Percentiles rank a stretch among this genome's conserved stretches.
These are phyloP conservation scores for Taphrina flavorubra DNA, from an alignment of 1,139 yeast genomes.

Conservation along the genomic window DNA sequence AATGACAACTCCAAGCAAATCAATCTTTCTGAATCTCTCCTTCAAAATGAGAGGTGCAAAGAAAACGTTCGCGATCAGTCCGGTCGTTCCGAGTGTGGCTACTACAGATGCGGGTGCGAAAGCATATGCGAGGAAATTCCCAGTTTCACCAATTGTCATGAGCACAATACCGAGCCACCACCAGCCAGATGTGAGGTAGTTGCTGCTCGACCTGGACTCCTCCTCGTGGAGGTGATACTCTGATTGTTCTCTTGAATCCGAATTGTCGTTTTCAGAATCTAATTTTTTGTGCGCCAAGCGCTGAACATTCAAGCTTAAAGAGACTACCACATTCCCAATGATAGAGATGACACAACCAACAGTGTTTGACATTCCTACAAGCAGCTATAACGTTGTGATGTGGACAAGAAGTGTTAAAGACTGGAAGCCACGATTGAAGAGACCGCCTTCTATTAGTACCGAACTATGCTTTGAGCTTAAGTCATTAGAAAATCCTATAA, in stretches of 20 bases:
- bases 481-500: no score
- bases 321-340: conserved; percentile 53
- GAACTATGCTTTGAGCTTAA: no score
- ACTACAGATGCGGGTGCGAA: conserved; percentile 58
- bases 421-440: no score
- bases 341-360: conserved; percentile 53
- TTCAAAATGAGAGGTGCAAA: conserved; percentile 57
- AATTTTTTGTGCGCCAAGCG: conserved; percentile 53
- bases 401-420: no score
- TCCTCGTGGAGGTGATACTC: background rate
- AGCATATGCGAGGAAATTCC: conserved; percentile 58
- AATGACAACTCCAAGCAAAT: conserved; percentile 53
- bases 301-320: conserved; percentile 54
- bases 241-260: background rate
- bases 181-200: conserved; percentile 46
- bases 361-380: conserved; percentile 7
- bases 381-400: background rate
- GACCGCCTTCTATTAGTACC: no score
- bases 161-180: conserved; percentile 57
- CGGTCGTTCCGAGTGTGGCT: conserved; percentile 58
- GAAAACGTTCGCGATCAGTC: conserved; percentile 56
- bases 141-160: conserved; percentile 56
- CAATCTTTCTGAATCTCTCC: conserved; percentile 52
- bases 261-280: conserved; percentile 20
- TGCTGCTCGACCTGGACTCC: background rate